phyloP scores from a whole-genome alignment of 805 yeast species.

The Candida patagonica region DNA sequence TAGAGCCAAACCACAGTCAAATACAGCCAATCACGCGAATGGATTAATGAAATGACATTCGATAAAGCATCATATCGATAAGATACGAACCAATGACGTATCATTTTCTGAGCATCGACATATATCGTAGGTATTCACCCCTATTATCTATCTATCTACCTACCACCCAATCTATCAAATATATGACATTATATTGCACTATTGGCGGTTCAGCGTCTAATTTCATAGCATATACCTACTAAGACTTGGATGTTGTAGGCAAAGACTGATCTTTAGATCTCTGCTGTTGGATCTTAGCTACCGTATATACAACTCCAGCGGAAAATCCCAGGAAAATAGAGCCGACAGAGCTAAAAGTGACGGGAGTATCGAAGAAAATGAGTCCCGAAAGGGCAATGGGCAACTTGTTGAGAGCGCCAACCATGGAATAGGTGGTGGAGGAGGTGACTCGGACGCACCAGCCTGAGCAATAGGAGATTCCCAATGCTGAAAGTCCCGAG shows the following conservation, averaged over 20 bases:
- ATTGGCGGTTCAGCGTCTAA: too few relatives aligned
- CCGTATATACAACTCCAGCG: slow-evolving; percentile 93
- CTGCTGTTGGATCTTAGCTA: slow-evolving; percentile 87
- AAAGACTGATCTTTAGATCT: slow-evolving; percentile 27
- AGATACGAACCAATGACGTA: too few relatives aligned
- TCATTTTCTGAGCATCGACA: too few relatives aligned
- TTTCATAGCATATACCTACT: background rate
- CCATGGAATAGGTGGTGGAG: slow-evolving; percentile 98
- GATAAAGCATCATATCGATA: too few relatives aligned
- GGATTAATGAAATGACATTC: too few relatives aligned
- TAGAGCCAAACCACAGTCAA: too few relatives aligned
- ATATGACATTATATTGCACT: too few relatives aligned
- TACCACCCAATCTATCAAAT: too few relatives aligned
- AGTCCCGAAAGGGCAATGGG: slow-evolving; percentile 96
- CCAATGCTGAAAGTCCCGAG: slow-evolving; percentile 91
- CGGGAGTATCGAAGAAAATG: slow-evolving; percentile 89
- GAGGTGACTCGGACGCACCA: slow-evolving; percentile 99
- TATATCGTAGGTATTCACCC: too few relatives aligned
- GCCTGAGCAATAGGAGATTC: slow-evolving; percentile 97
- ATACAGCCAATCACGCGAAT: too few relatives aligned
- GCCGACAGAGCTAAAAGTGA: slow-evolving; percentile 81
- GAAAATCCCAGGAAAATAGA: slow-evolving; percentile 90
- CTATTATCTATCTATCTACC: too few relatives aligned
- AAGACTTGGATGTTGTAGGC: slow-evolving; percentile 18
- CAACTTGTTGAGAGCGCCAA: slow-evolving; percentile 95